These are phyloP conservation scores for Phoma sp. DNA, from an alignment of 2,329 filamentous ascomycete species.

Conservation along the genomic window DNA sequence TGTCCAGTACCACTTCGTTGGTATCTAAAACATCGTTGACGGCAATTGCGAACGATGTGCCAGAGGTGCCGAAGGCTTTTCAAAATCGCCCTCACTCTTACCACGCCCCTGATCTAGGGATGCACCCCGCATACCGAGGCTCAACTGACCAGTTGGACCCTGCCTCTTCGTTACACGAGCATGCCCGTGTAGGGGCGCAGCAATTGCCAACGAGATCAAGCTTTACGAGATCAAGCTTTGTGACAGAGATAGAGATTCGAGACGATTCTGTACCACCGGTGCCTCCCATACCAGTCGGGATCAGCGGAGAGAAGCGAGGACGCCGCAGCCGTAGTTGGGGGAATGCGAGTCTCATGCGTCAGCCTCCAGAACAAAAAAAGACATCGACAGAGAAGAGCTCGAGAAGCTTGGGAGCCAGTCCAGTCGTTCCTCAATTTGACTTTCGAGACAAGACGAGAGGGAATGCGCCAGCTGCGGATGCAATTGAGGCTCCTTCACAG, in stretches of 20 bases:
- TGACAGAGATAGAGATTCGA: slow-evolving; percentile 16
- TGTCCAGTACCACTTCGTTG: slow-evolving; percentile 28
- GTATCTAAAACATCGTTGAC: slow-evolving; percentile 13
- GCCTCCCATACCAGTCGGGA: slow-evolving; percentile 33
- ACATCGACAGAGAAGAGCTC: slow-evolving; percentile 23
- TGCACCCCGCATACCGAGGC: slow-evolving; percentile 18
- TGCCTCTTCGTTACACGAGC: slow-evolving; percentile 5
- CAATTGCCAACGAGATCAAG: slow-evolving; percentile 36
- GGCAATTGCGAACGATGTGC: slow-evolving; percentile 1
- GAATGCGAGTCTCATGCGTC: slow-evolving; percentile 31
- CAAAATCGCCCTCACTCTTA: slow-evolving; percentile 34
- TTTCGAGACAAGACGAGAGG: not conserved
- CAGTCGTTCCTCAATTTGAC: slow-evolving; percentile 10
- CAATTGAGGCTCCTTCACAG: not conserved
- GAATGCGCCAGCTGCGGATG: not conserved
- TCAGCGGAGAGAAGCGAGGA: slow-evolving; percentile 17
- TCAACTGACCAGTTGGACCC: slow-evolving; percentile 17
- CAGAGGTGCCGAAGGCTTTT: slow-evolving; percentile 14
- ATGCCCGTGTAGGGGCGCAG: slow-evolving; percentile 28
- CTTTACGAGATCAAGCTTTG: slow-evolving; percentile 28
- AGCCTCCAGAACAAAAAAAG: slow-evolving; percentile 37
- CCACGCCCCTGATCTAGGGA: slow-evolving; percentile 41
- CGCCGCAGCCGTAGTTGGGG: slow-evolving; percentile 20
- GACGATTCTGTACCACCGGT: slow-evolving; percentile 37
- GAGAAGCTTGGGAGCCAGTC: slow-evolving; percentile 13